phyloP scores from a whole-genome alignment of 257 asterid species.

The Solanum paucissectum region DNA sequence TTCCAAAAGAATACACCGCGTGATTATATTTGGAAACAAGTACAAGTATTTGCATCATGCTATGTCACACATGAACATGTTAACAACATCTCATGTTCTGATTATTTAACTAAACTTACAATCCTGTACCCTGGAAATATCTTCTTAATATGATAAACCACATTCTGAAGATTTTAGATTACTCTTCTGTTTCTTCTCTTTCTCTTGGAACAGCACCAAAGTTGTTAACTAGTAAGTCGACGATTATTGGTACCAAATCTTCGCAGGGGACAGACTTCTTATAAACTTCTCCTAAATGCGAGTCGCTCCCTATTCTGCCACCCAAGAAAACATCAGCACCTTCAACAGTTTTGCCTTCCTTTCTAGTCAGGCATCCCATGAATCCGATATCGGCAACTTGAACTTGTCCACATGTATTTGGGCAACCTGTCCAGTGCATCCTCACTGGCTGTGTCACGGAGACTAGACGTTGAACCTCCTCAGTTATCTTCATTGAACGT shows the following conservation, averaged over 20 bases:
- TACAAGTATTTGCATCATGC: background rate
- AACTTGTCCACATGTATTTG: constrained; percentile 82
- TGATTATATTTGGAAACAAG: background rate
- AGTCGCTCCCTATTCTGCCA: constrained; percentile 87
- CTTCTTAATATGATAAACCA: background rate
- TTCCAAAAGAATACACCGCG: background rate
- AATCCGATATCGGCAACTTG: constrained; percentile 97
- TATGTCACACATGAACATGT: background rate
- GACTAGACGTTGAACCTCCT: constrained; percentile 62
- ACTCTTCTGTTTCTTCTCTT: constrained; percentile 66
- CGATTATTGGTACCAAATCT: constrained; percentile 65
- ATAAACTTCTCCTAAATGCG: constrained; percentile 83
- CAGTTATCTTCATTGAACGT: constrained; percentile 63
- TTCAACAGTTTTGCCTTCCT: constrained; percentile 57
- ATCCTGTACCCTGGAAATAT: background rate
- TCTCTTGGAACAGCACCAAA: constrained; percentile 71
- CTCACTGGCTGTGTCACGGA: constrained; percentile 58
- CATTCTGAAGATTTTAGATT: background rate
- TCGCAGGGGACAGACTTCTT: constrained; percentile 90
- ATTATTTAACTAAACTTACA: background rate
- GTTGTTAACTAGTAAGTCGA: constrained; percentile 51
- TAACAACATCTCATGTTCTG: background rate
- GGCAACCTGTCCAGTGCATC: constrained; percentile 99
- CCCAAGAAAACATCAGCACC: constrained; percentile 83
- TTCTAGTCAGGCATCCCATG: constrained; percentile 92